Evolutionary conservation across 2,329 filamentous ascomycete genomes (phyloP), one percentile per base, ranked within the genome.

Genomic region (Clonostachys rhizophaga): DNA sequence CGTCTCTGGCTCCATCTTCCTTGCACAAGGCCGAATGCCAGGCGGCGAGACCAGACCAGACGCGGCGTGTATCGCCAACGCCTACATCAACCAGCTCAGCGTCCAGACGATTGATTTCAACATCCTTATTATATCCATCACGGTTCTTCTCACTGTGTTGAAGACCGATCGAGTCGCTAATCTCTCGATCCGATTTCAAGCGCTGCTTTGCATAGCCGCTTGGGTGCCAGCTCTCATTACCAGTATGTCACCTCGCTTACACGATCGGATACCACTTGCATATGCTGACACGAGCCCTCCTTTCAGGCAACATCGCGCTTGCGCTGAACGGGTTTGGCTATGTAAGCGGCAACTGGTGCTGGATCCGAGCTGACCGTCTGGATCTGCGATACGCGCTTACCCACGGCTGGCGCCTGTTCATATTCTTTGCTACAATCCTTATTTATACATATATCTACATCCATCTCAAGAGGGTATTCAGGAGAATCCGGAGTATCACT

Each of bases 331-430:
- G 61, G 56, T 33, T 55, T 62, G 20, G 58, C 43, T n/a, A 53
- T 62, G 51, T 72, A 3, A 68, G 64, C 24, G 68, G 69, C 1
- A 71, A 72, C 51, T 72, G 69, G 69, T 72, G 69, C 55, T 72
- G 69, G 69, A 71, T 72, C 47, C 50, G 57, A 18, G 48, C 56
- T n/a, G 50, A 62, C 7, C 54, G 58, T 30, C 51, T 57, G 17
- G 60, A 55, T 12, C 59, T 70, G 12, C 66, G 69, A 20, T 72
- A 72, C 48, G 63, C 55, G 3, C 58, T 72, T n/a, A 70, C 65
- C 2, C 69, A 72, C 49, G 68, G 62, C 33, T 72, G 69, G 69
- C 63, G 69, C 30, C 63, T 71, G 43, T 58, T 58, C 34, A 69
- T 71, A 39, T 68, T 72, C 47, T 40, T 66, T 20, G 55, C 57